Evolutionary conservation across 495 filamentous ascomycete genomes (phyloP).

Genomic region (Neurospora africana): DNA sequence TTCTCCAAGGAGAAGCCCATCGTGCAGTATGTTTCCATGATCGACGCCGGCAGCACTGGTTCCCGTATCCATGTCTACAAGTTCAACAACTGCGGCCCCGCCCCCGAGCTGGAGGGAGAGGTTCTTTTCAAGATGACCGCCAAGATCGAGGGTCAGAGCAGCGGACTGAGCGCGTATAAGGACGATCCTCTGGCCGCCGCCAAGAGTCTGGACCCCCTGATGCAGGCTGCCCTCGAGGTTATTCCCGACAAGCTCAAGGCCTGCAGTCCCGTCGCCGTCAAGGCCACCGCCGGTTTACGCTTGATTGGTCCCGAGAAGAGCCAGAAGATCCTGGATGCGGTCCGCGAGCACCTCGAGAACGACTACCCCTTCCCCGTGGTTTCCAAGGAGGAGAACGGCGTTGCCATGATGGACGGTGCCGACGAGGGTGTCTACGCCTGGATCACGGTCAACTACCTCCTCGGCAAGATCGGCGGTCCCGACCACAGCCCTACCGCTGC

Average conservation of each 20-base stretch:
- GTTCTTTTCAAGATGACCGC: slow-evolving; percentile 75
- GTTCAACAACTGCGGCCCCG: slow-evolving; percentile 95
- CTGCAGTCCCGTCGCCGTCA: slow-evolving; percentile 88
- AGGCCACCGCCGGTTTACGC: slow-evolving; percentile 89
- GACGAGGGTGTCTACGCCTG: slow-evolving; percentile 98
- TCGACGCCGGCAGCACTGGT: slow-evolving; percentile 94
- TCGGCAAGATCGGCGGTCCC: slow-evolving; percentile 91
- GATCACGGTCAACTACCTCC: slow-evolving; percentile 97
- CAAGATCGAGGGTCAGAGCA: slow-evolving; percentile 60
- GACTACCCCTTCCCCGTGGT: slow-evolving; percentile 91
- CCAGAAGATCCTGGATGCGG: slow-evolving; percentile 72
- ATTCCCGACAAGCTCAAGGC: slow-evolving; percentile 79
- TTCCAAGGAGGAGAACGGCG: slow-evolving; percentile 68
- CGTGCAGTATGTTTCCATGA: slow-evolving; percentile 95
- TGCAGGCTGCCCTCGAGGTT: slow-evolving; percentile 70
- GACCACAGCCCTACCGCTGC: slow-evolving; percentile 86
- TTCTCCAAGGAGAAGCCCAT: slow-evolving; percentile 78
- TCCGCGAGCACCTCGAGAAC: slow-evolving; percentile 74
- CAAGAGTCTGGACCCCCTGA: slow-evolving; percentile 73
- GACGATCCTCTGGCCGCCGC: slow-evolving; percentile 79
- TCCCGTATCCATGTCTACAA: slow-evolving; percentile 97
- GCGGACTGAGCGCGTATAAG: slow-evolving; percentile 74
- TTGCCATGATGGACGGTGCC: slow-evolving; percentile 91
- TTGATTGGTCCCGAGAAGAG: slow-evolving; percentile 75
- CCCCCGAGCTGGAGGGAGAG: slow-evolving; percentile 90